phyloP scores from a whole-genome alignment of 83 land plant species.

The Diphasiastrum complanatum region DNA sequence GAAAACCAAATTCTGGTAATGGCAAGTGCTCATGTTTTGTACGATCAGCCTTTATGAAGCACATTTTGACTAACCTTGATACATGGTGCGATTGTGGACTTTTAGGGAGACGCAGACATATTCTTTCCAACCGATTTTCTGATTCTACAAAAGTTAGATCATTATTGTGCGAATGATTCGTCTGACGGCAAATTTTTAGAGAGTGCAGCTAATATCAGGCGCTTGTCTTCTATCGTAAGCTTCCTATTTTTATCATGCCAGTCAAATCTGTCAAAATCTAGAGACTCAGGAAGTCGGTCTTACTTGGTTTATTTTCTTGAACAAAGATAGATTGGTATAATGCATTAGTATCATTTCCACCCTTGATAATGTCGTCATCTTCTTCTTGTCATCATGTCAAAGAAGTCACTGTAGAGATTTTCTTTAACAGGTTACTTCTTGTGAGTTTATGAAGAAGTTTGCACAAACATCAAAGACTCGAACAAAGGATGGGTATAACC shows the following conservation, averaged over 20 bases:
- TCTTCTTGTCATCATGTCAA: no score
- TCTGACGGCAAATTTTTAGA: slow-evolving; percentile 34
- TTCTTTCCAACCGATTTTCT: slow-evolving; percentile 92
- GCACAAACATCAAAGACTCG: slow-evolving; percentile 77
- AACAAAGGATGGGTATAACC: slow-evolving; percentile 88
- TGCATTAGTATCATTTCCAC: no score
- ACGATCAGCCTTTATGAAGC: neutral
- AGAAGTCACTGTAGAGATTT: no score
- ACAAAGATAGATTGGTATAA: no score
- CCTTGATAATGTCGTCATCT: no score
- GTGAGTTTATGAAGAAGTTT: slow-evolving; percentile 84
- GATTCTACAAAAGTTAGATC: slow-evolving; percentile 63
- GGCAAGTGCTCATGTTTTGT: neutral
- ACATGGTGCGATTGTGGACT: neutral
- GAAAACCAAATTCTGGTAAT: neutral
- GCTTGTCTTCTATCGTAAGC: no score
- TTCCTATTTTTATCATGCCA: no score
- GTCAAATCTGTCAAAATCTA: no score
- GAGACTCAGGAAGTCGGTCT: no score
- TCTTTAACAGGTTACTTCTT: slow-evolving; percentile 55
- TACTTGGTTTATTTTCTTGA: no score
- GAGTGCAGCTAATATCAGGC: slow-evolving; percentile 43
- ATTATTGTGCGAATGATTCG: slow-evolving; percentile 47
- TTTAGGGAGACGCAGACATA: slow-evolving; percentile 91
- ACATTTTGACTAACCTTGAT: neutral